A percentile compares a stretch with the other conserved stretches of the same genome.
These are phyloP conservation scores for Apophysomyces elegans DNA, from an alignment of 371 early-diverging fungal genomes.

Conservation along the genomic window DNA sequence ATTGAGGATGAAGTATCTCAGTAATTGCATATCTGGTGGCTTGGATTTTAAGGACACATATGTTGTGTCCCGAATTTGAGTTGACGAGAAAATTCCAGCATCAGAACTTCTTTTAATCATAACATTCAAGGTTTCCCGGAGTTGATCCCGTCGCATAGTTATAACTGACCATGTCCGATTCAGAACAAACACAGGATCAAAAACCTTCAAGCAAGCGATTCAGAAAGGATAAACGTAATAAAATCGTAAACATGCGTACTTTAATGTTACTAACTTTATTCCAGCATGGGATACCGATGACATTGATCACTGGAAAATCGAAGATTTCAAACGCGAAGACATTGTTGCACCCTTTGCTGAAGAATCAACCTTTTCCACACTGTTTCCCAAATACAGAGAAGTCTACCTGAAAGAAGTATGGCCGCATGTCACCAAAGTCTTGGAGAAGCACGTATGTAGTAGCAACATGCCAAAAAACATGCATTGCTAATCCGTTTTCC, in stretches of 20 bases:
- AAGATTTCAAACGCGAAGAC: constrained; percentile 86
- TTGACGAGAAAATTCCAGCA: too few relatives aligned
- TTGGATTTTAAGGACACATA: too few relatives aligned
- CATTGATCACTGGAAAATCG: constrained; percentile 95
- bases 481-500: neutral
- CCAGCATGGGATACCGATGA: constrained; percentile 93
- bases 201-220: constrained; percentile 34
- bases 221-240: constrained; percentile 49
- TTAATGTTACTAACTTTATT: constrained; percentile 4
- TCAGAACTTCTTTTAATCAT: neutral
- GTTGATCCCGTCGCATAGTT: neutral
- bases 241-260: neutral
- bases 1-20: too few relatives aligned
- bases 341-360: constrained; percentile 88
- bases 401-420: constrained; percentile 94
- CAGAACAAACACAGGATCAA: neutral
- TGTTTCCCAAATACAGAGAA: constrained; percentile 99
- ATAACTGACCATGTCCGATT: constrained; percentile 13
- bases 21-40: too few relatives aligned
- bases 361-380: constrained; percentile 96
- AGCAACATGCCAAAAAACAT: neutral
- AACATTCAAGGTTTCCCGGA: neutral
- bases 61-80: too few relatives aligned
- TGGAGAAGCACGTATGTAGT: constrained; percentile 78
- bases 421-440: constrained; percentile 90